A percentile compares a stretch with the other conserved stretches of the same genome.
These are phyloP conservation scores for Rhododendron kiyosumense DNA, from an alignment of 148 eudicot species.

Conservation along the genomic window DNA sequence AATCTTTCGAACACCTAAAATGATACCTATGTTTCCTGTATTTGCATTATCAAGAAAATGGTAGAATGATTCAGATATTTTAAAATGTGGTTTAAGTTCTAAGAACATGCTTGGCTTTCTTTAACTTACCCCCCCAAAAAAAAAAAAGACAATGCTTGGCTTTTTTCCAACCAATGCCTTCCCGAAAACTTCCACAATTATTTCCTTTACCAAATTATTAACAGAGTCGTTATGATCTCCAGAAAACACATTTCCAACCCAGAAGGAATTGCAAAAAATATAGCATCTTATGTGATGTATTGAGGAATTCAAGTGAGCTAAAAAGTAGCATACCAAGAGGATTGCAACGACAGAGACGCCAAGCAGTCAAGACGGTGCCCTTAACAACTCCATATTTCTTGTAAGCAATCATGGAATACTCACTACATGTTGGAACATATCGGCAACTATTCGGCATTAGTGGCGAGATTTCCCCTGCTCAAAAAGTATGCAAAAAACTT, in stretches of 20 bases:
- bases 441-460: conserved; percentile 84
- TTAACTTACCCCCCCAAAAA: no score
- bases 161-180: not conserved
- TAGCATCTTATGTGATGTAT: not conserved
- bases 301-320: not conserved
- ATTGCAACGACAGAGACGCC: conserved; percentile 93
- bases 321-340: conserved; percentile 54
- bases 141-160: not conserved
- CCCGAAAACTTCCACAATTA: not conserved
- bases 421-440: conserved; percentile 92
- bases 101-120: not conserved
- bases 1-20: not conserved
- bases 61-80: not conserved
- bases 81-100: not conserved
- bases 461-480: conserved; percentile 88
- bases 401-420: conserved; percentile 95
- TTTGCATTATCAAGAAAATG: not conserved
- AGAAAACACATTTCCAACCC: not conserved
- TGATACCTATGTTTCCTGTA: not conserved
- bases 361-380: conserved; percentile 71
- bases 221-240: not conserved
- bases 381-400: conserved; percentile 83
- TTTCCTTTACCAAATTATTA: not conserved
- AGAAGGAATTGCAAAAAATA: not conserved
- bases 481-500: not conserved